Base-by-base conservation (phyloP, 768 basidiomycete species). In the Pulveroboletus sp. region DNA sequence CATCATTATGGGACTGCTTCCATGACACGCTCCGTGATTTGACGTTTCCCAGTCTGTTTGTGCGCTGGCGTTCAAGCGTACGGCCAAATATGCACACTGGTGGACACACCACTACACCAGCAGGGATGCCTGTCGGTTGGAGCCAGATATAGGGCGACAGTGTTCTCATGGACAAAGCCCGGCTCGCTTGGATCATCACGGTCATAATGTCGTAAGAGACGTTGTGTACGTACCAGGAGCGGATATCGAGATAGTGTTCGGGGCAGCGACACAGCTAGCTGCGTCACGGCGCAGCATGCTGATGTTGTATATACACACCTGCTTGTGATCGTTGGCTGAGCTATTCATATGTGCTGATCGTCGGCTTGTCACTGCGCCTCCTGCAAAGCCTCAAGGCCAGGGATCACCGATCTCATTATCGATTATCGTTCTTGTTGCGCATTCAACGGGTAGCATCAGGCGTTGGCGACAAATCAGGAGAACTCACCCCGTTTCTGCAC, bases 1-100 rank as follows among this genome's bases (percentile, higher is more conserved):
- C 15, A 62, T 56, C 28, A 18, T 57, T 66, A 65, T 62, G 57
- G 65, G 49, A 64, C 48, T 53, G 51, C 56, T 65, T 53, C 57
- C 67, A 60, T 67, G 53, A 48, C 53, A 54, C 47, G 36, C 50
- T 56, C 39, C 58, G 53, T 65, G 57, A 64, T 58, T 43, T 61
- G 54, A 51, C 54, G 49, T 59, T 63, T 59, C 49, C 50, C 44
- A 51, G 56, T 31, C 27, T 21, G 21, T 21, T 21, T 21, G 21
- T 21, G 21, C 21, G 21, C 27, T 28, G 27, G 36, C 8, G 39
- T 32, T 49, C 40, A 48, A 36, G 52, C 42, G 41, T 49, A 51
- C 39, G 40, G 5, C 27, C 17, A 17, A 27, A 39, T 43, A 43
- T 45, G 47, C 42, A 49, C 26, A 47, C 38, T 21, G 38, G 31